Base-by-base conservation (phyloP, 441 rosid genomes). In the Capsella rubella region DNA sequence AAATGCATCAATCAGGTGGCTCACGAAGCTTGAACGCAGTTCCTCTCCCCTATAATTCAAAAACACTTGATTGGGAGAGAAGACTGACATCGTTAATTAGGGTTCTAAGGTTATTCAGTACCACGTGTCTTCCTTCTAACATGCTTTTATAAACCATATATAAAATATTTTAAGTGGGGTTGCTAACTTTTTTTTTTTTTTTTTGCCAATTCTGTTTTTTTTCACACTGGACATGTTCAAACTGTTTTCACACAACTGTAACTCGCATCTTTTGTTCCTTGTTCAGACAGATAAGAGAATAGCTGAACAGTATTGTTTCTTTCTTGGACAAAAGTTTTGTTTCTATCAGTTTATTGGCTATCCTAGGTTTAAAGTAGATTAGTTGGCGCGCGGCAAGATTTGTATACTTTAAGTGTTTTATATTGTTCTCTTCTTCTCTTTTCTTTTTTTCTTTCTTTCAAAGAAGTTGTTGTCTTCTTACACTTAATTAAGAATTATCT, bases 1-100 rank as follows among this genome's bases (percentile, higher is more conserved):
- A 27, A 63, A 45, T 10, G 67, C 69, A 64, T 64, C 55, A 32
- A 16, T 12, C 5, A 64, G 69, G 43, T 64, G 69, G 42, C 56
- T 64, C 5, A 46, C 10, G 13, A 64, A 64, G 55, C n/a, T 32
- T 11, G 10, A 5, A 15, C 68, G 68, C 15, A 63, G 5, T 6
- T 63, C 27, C 1, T 46, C 40, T 63, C 68, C 68, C 5, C 54
- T 14, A 37, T 45, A 63, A 9, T 29, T 62, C n/a, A 62, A 25
- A 37, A 62, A 62, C 8, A 62, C 67, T 14, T 31, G 21, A n/a
- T 12, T 8, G 21, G 25, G 18, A 55, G 39, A 55, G 37, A 28
- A 53, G 35, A 53, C 5, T 31, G 59, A 39, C 43, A 39, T 39
- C 43, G 43, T 3, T n/a, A n/a, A n/a, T n/a, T 39, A 39, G 43